These are phyloP conservation scores for Nyssa sinensis DNA, from an alignment of 148 eudicot species.

Conservation along the genomic window DNA sequence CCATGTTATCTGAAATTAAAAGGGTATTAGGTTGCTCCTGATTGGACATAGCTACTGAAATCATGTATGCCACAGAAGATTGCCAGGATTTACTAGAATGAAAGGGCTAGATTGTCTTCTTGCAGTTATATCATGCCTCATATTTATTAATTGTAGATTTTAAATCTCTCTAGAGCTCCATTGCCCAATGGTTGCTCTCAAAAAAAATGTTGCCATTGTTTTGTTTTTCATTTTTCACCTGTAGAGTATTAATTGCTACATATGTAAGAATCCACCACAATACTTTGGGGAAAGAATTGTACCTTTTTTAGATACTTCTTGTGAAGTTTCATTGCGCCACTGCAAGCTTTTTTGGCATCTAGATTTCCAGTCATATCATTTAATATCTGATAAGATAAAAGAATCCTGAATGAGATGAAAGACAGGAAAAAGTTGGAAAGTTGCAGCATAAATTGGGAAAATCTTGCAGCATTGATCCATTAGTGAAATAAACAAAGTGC, in stretches of 20 bases:
- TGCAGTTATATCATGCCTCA: not conserved
- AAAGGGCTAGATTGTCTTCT: not conserved
- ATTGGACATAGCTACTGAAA: not conserved
- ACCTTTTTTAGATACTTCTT: slow-evolving; percentile 94
- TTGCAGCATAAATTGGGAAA: not conserved
- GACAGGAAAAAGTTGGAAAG: not conserved
- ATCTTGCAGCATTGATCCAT: not conserved
- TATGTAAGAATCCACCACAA: not conserved
- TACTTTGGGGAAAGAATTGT: slow-evolving; percentile 19
- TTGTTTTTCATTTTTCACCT: not conserved
- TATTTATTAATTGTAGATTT: not conserved
- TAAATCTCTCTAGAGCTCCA: not conserved
- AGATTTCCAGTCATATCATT: slow-evolving; percentile 83
- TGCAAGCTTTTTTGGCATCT: slow-evolving; percentile 94
- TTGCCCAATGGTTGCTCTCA: not conserved
- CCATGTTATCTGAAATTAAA: not conserved
- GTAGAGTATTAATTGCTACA: not conserved
- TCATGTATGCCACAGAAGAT: too few species aligned
- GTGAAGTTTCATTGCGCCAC: slow-evolving; percentile 89
- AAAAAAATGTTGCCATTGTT: not conserved
- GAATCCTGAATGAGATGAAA: not conserved
- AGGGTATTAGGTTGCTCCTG: not conserved
- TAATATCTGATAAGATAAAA: slow-evolving; percentile 59
- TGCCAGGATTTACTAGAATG: not conserved
- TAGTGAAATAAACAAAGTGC: not conserved